A percentile compares a stretch with the other conserved stretches of the same genome.
Conservation (phyloP, 2,329 filamentous ascomycete genomes). For the Apiospora aurea region DNA sequence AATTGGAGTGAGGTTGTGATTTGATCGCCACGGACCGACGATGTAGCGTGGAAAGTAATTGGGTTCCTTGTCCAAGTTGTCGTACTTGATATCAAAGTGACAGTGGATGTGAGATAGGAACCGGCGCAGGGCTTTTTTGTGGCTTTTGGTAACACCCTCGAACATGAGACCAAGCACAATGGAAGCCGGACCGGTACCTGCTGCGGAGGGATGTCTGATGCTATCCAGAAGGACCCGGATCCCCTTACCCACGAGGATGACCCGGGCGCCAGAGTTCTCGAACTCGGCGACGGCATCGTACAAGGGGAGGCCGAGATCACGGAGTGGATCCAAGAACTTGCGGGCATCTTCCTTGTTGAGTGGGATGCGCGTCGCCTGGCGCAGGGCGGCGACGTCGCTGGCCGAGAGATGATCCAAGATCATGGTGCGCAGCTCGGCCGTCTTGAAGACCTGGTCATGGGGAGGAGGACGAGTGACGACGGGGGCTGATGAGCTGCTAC, state of each 20-base stretch:
- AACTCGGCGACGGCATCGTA: neutral
- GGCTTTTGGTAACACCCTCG: neutral
- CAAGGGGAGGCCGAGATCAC: neutral
- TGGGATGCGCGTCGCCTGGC: neutral
- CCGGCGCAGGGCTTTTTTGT: neutral
- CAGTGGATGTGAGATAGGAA: neutral
- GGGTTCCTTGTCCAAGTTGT: too few species aligned
- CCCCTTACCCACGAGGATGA: neutral
- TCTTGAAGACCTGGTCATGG: neutral
- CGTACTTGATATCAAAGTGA: neutral
- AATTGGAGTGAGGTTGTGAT: too few species aligned
- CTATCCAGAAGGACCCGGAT: neutral
- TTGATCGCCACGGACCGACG: neutral
- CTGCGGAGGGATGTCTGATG: neutral
- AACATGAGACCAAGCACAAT: neutral
- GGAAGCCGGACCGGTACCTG: too few species aligned
- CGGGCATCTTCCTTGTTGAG: neutral
- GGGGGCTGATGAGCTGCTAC: neutral
- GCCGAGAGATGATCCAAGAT: neutral
- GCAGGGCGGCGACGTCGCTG: neutral
- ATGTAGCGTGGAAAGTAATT: too few species aligned
- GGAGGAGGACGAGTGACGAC: too few species aligned
- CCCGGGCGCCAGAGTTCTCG: neutral
- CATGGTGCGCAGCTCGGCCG: neutral
- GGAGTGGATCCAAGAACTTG: neutral